Conservation (phyloP, 129 eudicot species). For the Glebionis coronaria region DNA sequence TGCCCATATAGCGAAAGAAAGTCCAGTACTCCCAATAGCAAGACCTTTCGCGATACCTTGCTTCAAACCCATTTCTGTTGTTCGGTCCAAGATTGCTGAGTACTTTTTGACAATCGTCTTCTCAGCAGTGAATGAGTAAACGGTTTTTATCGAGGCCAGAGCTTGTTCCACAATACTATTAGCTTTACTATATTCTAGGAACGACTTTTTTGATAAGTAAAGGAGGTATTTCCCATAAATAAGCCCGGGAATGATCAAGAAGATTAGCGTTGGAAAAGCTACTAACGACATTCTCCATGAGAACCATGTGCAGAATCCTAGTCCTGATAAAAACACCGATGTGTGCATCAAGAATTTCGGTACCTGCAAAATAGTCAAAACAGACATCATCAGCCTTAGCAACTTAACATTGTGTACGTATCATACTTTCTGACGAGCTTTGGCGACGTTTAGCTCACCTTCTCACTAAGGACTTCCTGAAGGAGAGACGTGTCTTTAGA, state of each 20-base stretch:
- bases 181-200: slow-evolving; percentile 64
- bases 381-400: not conserved
- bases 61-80: slow-evolving; percentile 65
- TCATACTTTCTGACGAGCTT: not conserved
- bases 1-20: slow-evolving; percentile 92
- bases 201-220: slow-evolving; percentile 57
- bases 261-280: slow-evolving; percentile 74
- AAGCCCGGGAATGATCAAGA: slow-evolving; percentile 75
- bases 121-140: slow-evolving; percentile 88
- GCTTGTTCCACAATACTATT: slow-evolving; percentile 75
- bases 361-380: slow-evolving; percentile 40
- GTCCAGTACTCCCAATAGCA: slow-evolving; percentile 85
- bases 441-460: slow-evolving; percentile 42
- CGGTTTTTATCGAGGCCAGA: slow-evolving; percentile 77
- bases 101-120: slow-evolving; percentile 55
- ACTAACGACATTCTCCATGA: slow-evolving; percentile 88
- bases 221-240: slow-evolving; percentile 81
- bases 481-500: slow-evolving; percentile 85
- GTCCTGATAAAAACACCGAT: slow-evolving; percentile 75
- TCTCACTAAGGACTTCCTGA: slow-evolving; percentile 92
- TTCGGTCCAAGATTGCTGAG: slow-evolving; percentile 53
- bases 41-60: slow-evolving; percentile 94
- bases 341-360: slow-evolving; percentile 87
- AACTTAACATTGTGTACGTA: not conserved
- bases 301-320: slow-evolving; percentile 72